Percentiles rank a stretch among this genome's conserved stretches.
These are phyloP conservation scores for Tricholomella constricta DNA, from an alignment of 768 basidiomycete genomes.

Conservation along the genomic window DNA sequence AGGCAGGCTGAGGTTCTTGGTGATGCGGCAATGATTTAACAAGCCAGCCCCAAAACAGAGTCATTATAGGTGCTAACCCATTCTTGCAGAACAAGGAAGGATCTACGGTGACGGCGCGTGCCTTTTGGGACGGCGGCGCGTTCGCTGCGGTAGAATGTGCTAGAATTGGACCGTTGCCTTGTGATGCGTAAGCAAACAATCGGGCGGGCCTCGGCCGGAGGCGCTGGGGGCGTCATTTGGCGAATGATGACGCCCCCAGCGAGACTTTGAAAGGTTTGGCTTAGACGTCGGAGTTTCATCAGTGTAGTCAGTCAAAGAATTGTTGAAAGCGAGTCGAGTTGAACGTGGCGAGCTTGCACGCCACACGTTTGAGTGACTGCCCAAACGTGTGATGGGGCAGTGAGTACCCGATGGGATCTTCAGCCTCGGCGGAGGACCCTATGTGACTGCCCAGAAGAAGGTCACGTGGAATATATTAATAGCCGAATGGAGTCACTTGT, in stretches of 20 bases:
- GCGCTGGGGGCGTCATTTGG: too few relatives aligned
- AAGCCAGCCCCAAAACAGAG: not conserved
- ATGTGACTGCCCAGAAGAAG: slow-evolving; percentile 10
- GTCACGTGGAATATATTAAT: slow-evolving; percentile 24
- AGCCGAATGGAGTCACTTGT: slow-evolving; percentile 33
- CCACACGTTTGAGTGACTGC: slow-evolving; percentile 31
- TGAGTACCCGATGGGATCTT: not conserved
- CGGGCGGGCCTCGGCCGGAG: too few relatives aligned
- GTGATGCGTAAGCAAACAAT: too few relatives aligned
- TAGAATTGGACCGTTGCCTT: slow-evolving; percentile 15
- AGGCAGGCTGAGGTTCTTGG: too few relatives aligned
- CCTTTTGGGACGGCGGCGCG: too few relatives aligned
- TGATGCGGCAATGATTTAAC: not conserved
- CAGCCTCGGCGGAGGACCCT: slow-evolving; percentile 20
- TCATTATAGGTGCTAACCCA: not conserved
- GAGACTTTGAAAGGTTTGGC: too few relatives aligned
- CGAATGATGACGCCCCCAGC: too few relatives aligned
- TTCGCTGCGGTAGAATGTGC: slow-evolving; percentile 13
- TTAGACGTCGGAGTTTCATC: slow-evolving; percentile 4
- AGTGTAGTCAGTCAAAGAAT: not conserved
- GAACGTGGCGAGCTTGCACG: slow-evolving; percentile 25
- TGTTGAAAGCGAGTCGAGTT: not conserved
- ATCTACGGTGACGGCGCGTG: too few relatives aligned
- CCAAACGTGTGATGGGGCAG: slow-evolving; percentile 34
- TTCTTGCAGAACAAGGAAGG: too few relatives aligned